Evolutionary conservation across 306 rosid genomes (phyloP), one percentile per base, ranked within the genome.

Genomic region (Boehmeria nivea): DNA sequence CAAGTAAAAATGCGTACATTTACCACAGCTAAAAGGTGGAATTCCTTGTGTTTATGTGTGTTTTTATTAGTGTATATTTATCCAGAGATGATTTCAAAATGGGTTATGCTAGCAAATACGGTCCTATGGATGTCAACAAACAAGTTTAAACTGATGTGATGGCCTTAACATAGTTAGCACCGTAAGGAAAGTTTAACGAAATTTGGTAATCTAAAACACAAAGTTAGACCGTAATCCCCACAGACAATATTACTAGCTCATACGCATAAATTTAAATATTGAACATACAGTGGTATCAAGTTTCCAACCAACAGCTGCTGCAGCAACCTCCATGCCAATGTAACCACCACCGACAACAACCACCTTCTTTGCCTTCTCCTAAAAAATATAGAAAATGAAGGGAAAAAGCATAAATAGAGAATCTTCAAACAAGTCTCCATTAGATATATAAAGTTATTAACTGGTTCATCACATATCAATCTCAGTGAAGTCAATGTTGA

Each of bases 241-340:
- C n/a, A n/a, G n/a, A n/a, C n/a, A n/a, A n/a, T n/a, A n/a, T n/a
- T n/a, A n/a, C n/a, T 17, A 54, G 27, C n/a, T 25, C 56, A 48
- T 13, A 22, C 17, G 60, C 52, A 66, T 47, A 18, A 53, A 40
- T 15, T 22, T 46, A 36, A 43, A 71, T 37, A 47, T 22, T 38
- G 60, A 13, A 71, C 91, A 42, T 78, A 86, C 95, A 22, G 98
- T 86, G 48, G 98, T 90, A 76, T 90, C 91, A 64, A 84, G 94
- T 25, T 90, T 81, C 98, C 98, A 90, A 67, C 63, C 98, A 80
- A 65, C 75, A 59, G 91, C 86, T 48, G 96, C 98, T 20, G 98
- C 98, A 49, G 94, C 98, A 75, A 87, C 80, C 82, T 91, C 96
- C 96, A 87, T 78, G 53, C 98, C 98, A 61, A 90, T 90, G 67